Evolutionary conservation across 106 monocot species (phyloP), one percentile per base, ranked within the genome.

Genomic region (Allium sativum): DNA sequence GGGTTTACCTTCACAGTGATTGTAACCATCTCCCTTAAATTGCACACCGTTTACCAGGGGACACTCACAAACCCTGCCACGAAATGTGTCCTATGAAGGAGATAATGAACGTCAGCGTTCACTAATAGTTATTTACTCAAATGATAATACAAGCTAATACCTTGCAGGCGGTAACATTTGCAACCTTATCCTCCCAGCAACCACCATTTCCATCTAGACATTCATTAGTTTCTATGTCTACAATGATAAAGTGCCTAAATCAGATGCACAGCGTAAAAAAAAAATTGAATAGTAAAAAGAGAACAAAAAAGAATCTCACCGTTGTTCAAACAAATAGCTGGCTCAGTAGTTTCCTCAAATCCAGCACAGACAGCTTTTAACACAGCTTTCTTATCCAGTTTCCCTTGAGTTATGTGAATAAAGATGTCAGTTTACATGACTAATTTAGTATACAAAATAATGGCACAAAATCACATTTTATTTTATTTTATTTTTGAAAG

Each of bases 291-390:
- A 31, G 31, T 31, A n/a, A 62, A 20, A 45, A 18, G 21, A 45
- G 20, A 46, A 18, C 3, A 10, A 45, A 71, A 65, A 40, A 13
- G 15, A 66, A 58, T 41, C 73, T 73, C 42, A 95, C 95, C 87
- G 62, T 79, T 73, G 68, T 75, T 90, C 66, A 96, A 75, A 82
- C 95, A 96, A 69, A 65, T 84, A 73, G 81, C 68, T 18, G 95
- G 95, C 65, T 96, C 95, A 54, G 95, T 96, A 44, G 86, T 90
- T 78, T 95, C 95, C 65, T 95, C 81, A 79, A 96, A 96, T 63
- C 95, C 90, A 72, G 95, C 64, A 76, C 90, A 96, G 55, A 90
- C 72, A 72, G 95, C 95, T 69, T 96, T 96, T 60, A 96, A 66
- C 21, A 95, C 84, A 65, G 95, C 83, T 71, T 77, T 77, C 73